Evolutionary conservation across 192 early-diverging fungal genomes (phyloP), one percentile per base, ranked within the genome.

Genomic region (Cladochytrium replicatum): DNA sequence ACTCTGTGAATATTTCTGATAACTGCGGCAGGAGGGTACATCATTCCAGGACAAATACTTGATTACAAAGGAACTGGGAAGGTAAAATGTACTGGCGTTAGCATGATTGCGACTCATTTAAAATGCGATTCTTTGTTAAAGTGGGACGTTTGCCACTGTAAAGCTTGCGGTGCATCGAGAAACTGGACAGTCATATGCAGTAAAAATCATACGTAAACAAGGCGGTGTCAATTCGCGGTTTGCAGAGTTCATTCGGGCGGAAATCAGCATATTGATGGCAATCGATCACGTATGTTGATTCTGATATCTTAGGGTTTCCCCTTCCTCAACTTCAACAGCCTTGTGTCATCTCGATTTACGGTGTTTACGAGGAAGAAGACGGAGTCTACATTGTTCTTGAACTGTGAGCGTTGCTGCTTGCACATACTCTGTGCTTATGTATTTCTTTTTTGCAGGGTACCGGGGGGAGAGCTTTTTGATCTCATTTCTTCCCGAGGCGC

Each of bases 381-480:
- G 63, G 74, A 32, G 64, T 81, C 0, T 86, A 85, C 57, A 84
- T 88, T 21, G 82, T 88, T 32, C 72, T 88, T 69, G 83, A 85
- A 26, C 44, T 78, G 59, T 75, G 43, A 55, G 64, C 57, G 4
- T 13, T 9, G 52, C 46, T 37, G 46, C 21, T 32, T 69, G n/a
- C 41, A 63, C 25, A 55, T 71, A 55, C 34, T 47, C 19, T 58
- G 46, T 31, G 48, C 61, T 26, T 55, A 52, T 32, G 53, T 59
- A 55, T 79, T 75, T 1, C 7, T 46, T 37, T 23, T 17, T 7
- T 19, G 22, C 40, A 81, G 75, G 42, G 80, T 80, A 0, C 48
- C 60, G 9, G 87, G 83, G 48, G 88, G 88, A 27, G 90, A 93
- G 56, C 66, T 94, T n/a, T 94, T 94, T 58, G 86, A 89, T 46